Conservation (phyloP, 768 basidiomycete species). For the Fomitopsis pulvina region DNA sequence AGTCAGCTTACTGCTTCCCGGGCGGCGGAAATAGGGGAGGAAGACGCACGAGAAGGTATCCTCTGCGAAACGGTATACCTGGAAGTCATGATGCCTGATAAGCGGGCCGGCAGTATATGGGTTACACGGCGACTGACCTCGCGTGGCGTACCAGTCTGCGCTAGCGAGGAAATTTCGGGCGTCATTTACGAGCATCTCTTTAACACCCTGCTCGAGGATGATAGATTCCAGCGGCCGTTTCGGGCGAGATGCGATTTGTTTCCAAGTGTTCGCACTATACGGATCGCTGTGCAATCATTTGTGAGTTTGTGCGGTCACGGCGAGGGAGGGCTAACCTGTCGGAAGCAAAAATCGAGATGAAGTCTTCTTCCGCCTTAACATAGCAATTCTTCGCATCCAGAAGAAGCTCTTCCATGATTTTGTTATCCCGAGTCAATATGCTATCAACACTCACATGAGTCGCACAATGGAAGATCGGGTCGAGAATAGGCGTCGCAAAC, state of each 20-base stretch:
- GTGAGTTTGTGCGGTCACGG: constrained; percentile 2
- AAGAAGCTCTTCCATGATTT: constrained; percentile 43
- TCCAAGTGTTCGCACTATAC: constrained; percentile 42
- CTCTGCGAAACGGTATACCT: constrained; percentile 69
- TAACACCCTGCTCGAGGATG: constrained; percentile 63
- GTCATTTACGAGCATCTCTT: constrained; percentile 59
- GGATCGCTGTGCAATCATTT: constrained; percentile 22
- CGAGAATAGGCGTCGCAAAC: neutral
- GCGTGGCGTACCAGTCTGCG: constrained; percentile 67
- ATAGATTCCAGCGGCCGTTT: constrained; percentile 66
- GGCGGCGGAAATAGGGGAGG: neutral
- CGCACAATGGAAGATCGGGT: constrained; percentile 28
- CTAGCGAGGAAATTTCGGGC: constrained; percentile 64
- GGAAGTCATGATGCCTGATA: neutral
- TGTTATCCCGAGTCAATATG: constrained; percentile 41
- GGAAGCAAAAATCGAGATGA: constrained; percentile 47
- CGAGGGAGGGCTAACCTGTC: constrained; percentile 27
- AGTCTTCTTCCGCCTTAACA: constrained; percentile 42
- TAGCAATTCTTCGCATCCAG: constrained; percentile 48
- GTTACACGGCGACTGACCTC: constrained; percentile 34
- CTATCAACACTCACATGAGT: constrained; percentile 46
- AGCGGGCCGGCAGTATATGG: neutral
- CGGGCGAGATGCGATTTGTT: constrained; percentile 45
- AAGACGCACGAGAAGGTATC: constrained; percentile 51
- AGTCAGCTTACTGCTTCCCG: neutral